Evolutionary conservation across 1,139 yeast genomes (phyloP).

Genomic region (Pichia sp.): DNA sequence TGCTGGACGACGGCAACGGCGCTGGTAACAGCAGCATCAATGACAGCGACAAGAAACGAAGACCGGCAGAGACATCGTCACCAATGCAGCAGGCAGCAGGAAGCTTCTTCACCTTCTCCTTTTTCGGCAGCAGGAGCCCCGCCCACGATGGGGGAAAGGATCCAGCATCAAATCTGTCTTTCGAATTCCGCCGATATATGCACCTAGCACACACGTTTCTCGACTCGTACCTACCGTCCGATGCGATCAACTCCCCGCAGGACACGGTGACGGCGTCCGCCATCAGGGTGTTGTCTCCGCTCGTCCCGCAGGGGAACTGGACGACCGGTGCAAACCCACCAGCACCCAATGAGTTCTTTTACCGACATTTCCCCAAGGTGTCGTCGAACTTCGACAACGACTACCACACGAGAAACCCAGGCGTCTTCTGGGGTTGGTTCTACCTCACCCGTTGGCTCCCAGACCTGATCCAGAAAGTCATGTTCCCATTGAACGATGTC

Average conservation of each 20-base stretch:
- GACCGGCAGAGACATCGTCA: background rate
- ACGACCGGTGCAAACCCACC: conserved; percentile 31
- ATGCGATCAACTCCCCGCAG: conserved; percentile 10
- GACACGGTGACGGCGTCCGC: conserved; percentile 16
- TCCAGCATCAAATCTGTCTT: background rate
- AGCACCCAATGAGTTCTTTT: conserved; percentile 28
- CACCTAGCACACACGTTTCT: conserved; percentile 9
- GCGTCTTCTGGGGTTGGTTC: conserved; percentile 31
- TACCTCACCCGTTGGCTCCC: conserved; percentile 39
- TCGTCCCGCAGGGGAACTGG: conserved; percentile 28
- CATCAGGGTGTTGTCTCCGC: conserved; percentile 31
- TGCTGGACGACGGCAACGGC: background rate
- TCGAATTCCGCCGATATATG: conserved; percentile 11
- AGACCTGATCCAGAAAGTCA: conserved; percentile 25
- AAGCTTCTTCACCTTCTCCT: background rate
- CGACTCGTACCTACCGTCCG: conserved; percentile 3
- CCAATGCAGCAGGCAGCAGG: background rate
- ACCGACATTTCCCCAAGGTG: conserved; percentile 36
- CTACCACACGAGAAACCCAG: conserved; percentile 32
- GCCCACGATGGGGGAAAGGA: background rate
- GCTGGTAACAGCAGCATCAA: background rate
- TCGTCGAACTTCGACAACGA: conserved; percentile 37
- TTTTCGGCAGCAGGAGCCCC: background rate
- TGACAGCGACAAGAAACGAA: background rate
- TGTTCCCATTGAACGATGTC: conserved; percentile 33